Percentiles rank a stretch among this genome's conserved stretches.
phyloP scores from a whole-genome alignment of 2,329 filamentous ascomycete species.

The Fusarium mangiferae region DNA sequence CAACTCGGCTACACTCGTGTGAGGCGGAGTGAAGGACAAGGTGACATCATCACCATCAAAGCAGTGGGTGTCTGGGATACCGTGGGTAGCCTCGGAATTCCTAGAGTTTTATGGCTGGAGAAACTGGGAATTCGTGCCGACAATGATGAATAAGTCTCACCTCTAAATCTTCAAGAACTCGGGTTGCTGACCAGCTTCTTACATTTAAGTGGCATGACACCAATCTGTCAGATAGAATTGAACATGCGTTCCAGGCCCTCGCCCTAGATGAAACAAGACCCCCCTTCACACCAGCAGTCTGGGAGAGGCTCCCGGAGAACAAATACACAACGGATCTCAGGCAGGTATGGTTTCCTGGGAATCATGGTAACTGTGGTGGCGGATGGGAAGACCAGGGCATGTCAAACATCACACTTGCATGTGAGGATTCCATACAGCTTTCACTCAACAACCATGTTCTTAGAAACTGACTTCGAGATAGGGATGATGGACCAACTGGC shows the following conservation, averaged over 20 bases:
- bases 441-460: not conserved
- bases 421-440: slow-evolving; percentile 42
- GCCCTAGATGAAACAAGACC: slow-evolving; percentile 66
- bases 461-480: slow-evolving; percentile 33
- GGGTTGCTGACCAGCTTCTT: slow-evolving; percentile 45
- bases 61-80: slow-evolving; percentile 61
- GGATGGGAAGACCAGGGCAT: slow-evolving; percentile 67
- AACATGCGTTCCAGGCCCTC: slow-evolving; percentile 69
- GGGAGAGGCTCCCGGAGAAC: slow-evolving; percentile 57
- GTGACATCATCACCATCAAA: slow-evolving; percentile 57
- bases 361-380: slow-evolving; percentile 76
- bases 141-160: slow-evolving; percentile 58
- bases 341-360: slow-evolving; percentile 75
- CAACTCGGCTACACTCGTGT: slow-evolving; percentile 58
- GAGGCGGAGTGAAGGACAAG: slow-evolving; percentile 51
- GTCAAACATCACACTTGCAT: slow-evolving; percentile 52
- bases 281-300: slow-evolving; percentile 66
- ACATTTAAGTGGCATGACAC: slow-evolving; percentile 66
- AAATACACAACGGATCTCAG: slow-evolving; percentile 56
- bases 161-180: not conserved
- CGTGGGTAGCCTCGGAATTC: slow-evolving; percentile 57
- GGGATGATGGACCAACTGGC: slow-evolving; percentile 68
- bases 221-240: slow-evolving; percentile 61
- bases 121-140: slow-evolving; percentile 58
- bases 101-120: slow-evolving; percentile 57